These are phyloP conservation scores for Cornus suecica DNA, from an alignment of 148 eudicot genomes.

Conservation along the genomic window DNA sequence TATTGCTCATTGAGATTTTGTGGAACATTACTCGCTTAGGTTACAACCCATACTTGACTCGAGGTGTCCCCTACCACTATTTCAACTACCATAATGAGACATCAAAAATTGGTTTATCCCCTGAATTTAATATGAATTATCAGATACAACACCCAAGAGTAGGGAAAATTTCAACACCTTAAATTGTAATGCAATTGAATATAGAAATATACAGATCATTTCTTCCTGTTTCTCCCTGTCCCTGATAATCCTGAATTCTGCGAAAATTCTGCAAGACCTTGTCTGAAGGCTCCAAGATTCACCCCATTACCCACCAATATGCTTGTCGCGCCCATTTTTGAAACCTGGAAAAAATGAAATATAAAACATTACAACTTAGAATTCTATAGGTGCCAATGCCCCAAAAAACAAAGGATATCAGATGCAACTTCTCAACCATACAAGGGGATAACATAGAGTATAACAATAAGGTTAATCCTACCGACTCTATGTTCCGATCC, in stretches of 20 bases:
- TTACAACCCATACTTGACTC: too few species aligned
- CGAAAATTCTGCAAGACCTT: slow-evolving; percentile 63
- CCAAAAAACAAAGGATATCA: not conserved
- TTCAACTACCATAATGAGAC: not conserved
- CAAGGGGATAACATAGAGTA: not conserved
- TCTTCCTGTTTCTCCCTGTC: slow-evolving; percentile 31
- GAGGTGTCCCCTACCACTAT: not conserved
- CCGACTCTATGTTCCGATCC: slow-evolving; percentile 76
- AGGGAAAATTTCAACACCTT: not conserved
- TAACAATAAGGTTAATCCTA: slow-evolving; percentile 23
- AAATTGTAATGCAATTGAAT: not conserved
- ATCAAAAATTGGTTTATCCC: not conserved
- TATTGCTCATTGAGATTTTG: too few species aligned
- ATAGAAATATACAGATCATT: slow-evolving; percentile 13
- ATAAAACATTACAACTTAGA: not conserved
- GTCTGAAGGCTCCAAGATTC: slow-evolving; percentile 57
- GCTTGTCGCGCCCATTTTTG: slow-evolving; percentile 81
- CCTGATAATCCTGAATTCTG: slow-evolving; percentile 40
- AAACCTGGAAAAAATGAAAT: slow-evolving; percentile 37
- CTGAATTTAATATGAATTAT: not conserved
- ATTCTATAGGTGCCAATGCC: not conserved
- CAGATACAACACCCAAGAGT: not conserved
- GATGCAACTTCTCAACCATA: not conserved
- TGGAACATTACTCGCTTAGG: too few species aligned
- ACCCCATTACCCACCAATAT: slow-evolving; percentile 67